Evolutionary conservation across 2,329 filamentous ascomycete genomes (phyloP).

Genomic region (Venturia effusa): DNA sequence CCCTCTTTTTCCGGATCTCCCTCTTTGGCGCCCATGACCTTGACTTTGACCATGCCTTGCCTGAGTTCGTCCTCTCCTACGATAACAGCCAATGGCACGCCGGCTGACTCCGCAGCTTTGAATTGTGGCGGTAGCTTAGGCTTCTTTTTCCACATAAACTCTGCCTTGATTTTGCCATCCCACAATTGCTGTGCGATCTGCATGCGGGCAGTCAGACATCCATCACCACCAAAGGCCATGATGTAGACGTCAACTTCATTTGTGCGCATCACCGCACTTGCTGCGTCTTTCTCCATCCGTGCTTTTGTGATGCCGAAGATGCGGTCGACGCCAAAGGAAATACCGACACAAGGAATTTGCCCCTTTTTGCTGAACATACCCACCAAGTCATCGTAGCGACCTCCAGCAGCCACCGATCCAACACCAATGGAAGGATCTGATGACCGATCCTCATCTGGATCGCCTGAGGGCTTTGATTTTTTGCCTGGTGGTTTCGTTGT

Average conservation of each 20-base stretch:
- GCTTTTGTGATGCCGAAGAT: slow-evolving; percentile 90
- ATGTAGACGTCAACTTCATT: slow-evolving; percentile 85
- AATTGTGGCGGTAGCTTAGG: slow-evolving; percentile 84
- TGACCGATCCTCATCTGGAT: slow-evolving; percentile 55
- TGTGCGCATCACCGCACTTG: slow-evolving; percentile 43
- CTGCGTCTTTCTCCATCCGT: slow-evolving; percentile 51
- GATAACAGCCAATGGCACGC: slow-evolving; percentile 77
- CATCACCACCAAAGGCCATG: slow-evolving; percentile 79
- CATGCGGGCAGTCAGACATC: slow-evolving; percentile 78
- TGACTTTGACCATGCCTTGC: slow-evolving; percentile 69
- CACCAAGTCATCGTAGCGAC: slow-evolving; percentile 85
- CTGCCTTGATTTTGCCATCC: slow-evolving; percentile 83
- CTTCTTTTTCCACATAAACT: slow-evolving; percentile 84
- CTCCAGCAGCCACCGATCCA: slow-evolving; percentile 79
- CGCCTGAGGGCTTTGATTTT: slow-evolving; percentile 33
- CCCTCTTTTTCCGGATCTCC: slow-evolving; percentile 88
- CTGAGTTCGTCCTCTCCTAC: slow-evolving; percentile 84
- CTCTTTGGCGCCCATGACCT: slow-evolving; percentile 69
- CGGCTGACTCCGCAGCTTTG: slow-evolving; percentile 72
- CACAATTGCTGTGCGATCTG: slow-evolving; percentile 64
- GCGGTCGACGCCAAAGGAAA: slow-evolving; percentile 90
- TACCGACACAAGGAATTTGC: slow-evolving; percentile 80
- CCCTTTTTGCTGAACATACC: slow-evolving; percentile 84
- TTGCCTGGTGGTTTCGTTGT: slow-evolving; percentile 35
- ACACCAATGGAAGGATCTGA: slow-evolving; percentile 74